These are phyloP conservation scores for Adansonia rubrostipa DNA, from an alignment of 441 rosid species.

Conservation along the genomic window DNA sequence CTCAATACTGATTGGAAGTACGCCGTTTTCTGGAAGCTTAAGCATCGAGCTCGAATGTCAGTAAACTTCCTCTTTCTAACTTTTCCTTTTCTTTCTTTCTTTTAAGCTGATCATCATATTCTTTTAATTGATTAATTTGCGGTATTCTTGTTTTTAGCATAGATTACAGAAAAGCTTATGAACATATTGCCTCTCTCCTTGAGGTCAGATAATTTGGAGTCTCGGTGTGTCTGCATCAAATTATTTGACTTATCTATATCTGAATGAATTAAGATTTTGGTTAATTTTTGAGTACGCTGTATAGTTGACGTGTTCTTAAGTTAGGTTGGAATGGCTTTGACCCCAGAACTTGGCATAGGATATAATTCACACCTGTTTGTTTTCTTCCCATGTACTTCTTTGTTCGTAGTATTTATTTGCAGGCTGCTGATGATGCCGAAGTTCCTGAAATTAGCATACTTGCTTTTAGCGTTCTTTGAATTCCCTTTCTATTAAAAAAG, in stretches of 20 bases:
- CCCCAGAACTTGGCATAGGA: constrained; percentile 5
- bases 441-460: constrained; percentile 5
- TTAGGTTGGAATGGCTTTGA: constrained; percentile 13
- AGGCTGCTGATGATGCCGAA: neutral
- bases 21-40: constrained; percentile 91
- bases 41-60: constrained; percentile 73
- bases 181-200: constrained; percentile 1
- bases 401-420: neutral
- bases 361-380: neutral
- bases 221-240: constrained; percentile 6
- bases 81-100: constrained; percentile 6
- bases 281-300: neutral
- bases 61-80: constrained; percentile 33
- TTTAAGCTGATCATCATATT: constrained; percentile 20
- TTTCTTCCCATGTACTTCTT: neutral
- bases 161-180: neutral
- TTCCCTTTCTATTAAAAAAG: neutral
- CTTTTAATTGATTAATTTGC: constrained; percentile 21
- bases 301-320: neutral
- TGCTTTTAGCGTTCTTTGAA: neutral
- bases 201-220: constrained; percentile 10
- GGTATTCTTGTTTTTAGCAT: constrained; percentile 11
- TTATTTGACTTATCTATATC: neutral
- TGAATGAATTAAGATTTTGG: constrained; percentile 14
- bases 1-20: constrained; percentile 78